phyloP scores from a whole-genome alignment of 2,329 filamentous ascomycete genomes.

The Ophidiomyces ophidiicola region DNA sequence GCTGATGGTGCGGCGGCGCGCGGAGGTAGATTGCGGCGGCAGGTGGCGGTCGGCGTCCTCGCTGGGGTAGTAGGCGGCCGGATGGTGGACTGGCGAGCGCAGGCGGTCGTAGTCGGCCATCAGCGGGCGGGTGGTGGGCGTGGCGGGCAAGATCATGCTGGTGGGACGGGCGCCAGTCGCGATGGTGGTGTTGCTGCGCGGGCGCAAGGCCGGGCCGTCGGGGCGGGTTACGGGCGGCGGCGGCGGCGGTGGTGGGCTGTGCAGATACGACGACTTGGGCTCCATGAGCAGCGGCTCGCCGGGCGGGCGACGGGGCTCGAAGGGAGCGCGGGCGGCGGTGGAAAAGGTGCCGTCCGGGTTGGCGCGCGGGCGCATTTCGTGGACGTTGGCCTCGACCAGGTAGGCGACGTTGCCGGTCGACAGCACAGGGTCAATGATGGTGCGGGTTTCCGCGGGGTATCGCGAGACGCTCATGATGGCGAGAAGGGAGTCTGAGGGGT shows the following conservation, averaged over 20 bases:
- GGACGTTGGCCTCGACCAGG: background rate
- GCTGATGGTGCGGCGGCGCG: slow-evolving; percentile 19
- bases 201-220: slow-evolving; percentile 27
- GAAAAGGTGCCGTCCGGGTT: slow-evolving; percentile 3
- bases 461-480: slow-evolving; percentile 21
- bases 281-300: background rate
- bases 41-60: slow-evolving; percentile 27
- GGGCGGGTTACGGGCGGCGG: too few relatives aligned
- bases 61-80: slow-evolving; percentile 13
- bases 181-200: slow-evolving; percentile 26
- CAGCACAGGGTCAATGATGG: slow-evolving; percentile 28
- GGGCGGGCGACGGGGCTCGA: slow-evolving; percentile 22
- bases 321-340: slow-evolving; percentile 19
- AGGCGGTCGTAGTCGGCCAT: slow-evolving; percentile 5
- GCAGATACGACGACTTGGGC: too few relatives aligned
- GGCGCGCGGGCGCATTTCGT: slow-evolving; percentile 1
- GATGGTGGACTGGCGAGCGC: slow-evolving; percentile 16
- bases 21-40: slow-evolving; percentile 21
- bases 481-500: too few relatives aligned
- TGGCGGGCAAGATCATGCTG: slow-evolving; percentile 22
- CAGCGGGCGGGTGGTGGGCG: slow-evolving; percentile 17
- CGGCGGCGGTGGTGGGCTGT: too few relatives aligned
- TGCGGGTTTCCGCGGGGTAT: slow-evolving; percentile 24
- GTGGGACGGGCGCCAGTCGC: slow-evolving; percentile 21
- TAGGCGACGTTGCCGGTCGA: slow-evolving; percentile 32